Evolutionary conservation across 2,329 filamentous ascomycete species (phyloP).

Genomic region (Zarea fungicola): DNA sequence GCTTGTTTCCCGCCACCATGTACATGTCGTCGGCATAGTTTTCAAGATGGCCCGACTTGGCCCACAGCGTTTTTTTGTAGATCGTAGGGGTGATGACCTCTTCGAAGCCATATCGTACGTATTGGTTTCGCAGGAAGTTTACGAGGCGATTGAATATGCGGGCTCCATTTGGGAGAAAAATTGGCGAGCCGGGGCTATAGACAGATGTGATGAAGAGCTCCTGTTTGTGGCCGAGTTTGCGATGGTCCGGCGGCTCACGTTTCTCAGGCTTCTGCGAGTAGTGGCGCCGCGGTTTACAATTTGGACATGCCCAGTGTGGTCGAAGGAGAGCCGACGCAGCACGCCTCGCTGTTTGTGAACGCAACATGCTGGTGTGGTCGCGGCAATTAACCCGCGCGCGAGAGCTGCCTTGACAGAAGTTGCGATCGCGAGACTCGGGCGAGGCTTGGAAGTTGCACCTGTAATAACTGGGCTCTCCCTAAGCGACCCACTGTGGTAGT

Average conservation of each 20-base stretch:
- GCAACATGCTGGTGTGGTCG: conserved; percentile 25
- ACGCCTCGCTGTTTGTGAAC: conserved; percentile 20
- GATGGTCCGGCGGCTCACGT: conserved; percentile 48
- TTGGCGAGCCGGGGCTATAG: conserved; percentile 80
- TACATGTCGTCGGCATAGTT: conserved; percentile 95
- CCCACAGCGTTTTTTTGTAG: conserved; percentile 85
- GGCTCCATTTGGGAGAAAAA: conserved; percentile 77
- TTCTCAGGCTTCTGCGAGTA: conserved; percentile 27
- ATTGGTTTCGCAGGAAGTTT: conserved; percentile 76
- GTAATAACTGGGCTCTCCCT: not conserved
- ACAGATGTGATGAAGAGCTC: conserved; percentile 73
- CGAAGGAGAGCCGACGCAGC: conserved; percentile 16
- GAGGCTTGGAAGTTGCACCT: not conserved
- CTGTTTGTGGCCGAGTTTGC: conserved; percentile 58
- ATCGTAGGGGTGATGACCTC: conserved; percentile 88
- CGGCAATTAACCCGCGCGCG: conserved; percentile 6
- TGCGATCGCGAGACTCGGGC: not conserved
- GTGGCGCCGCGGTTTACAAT: conserved; percentile 22
- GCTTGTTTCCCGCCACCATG: conserved; percentile 57
- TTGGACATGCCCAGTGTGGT: conserved; percentile 27
- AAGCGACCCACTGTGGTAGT: not conserved
- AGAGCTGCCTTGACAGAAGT: not conserved
- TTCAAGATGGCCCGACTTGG: conserved; percentile 78
- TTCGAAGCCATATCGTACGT: conserved; percentile 77
- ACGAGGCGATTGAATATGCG: conserved; percentile 80